Evolutionary conservation across 768 basidiomycete genomes (phyloP), one percentile per base, ranked within the genome.

Genomic region (Neoboletus brunneissimus): DNA sequence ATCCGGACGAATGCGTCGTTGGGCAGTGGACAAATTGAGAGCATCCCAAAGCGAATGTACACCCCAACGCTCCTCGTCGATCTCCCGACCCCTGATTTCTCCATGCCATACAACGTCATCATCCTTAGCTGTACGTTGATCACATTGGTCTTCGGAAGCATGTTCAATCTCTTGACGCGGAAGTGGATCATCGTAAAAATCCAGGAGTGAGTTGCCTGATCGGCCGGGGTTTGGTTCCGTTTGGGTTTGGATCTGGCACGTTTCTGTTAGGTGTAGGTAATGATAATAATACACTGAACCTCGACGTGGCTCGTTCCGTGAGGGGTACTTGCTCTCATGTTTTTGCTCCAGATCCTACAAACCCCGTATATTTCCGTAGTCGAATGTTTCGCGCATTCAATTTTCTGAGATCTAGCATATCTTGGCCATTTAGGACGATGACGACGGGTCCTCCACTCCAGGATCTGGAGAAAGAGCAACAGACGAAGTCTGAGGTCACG

Each of bases 21-120:
- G 35, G 25, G 23, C n/a, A 11, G 16, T 29, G 27, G 15, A 4
- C 18, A 11, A 0, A 41, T 11, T 8, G 38, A 18, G 13, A 58
- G 48, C 23, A 61, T 71, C 46, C 69, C 51, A 4, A 43, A 55
- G 40, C 65, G 87, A 44, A 80, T 97, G 45, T 96, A 96, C 71
- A 94, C 92, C 2, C 78, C 84, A 0, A 81, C 87, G 10, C 79
- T 96, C 25, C 83, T 98, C 37, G 84, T 95, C 44, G 93, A 95
- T 70, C 81, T 97, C n/a, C 89, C 96, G n/a, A 94, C 93, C 35
- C 97, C 96, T 0, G 97, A 98, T 71, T 98, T 98, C 70, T 94
- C 91, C 72, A 98, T 98, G 97, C 97, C 97, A 1, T 98, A 98
- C 76, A 99, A 98, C 75, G 96, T 98, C 46, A 98, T 98, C 73